Evolutionary conservation across 306 rosid genomes (phyloP), one percentile per base, ranked within the genome.

Genomic region (Trifolium dubium): DNA sequence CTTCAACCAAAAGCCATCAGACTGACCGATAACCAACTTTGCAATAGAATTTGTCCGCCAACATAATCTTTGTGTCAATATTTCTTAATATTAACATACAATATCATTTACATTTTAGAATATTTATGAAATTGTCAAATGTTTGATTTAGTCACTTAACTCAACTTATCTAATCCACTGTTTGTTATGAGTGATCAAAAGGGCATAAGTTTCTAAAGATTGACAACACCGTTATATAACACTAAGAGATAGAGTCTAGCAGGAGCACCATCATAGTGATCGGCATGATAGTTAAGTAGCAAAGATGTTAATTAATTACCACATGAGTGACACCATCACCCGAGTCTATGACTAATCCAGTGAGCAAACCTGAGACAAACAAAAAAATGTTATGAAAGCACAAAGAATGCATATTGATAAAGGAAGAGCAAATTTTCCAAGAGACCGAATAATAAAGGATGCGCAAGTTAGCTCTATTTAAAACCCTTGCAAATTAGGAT

Each of bases 261-360:
- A 49, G n/a, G 17, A 76, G 31, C 55, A 40, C 15, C 62, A 67
- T 50, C 35, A n/a, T 43, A 61, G 53, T 37, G 61, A 13, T 62
- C 76, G 46, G 51, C 71, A 76, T 5, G 30, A 72, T 17, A 79
- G 43, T 14, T 32, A 55, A 64, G 63, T 8, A 39, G 80, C 44
- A 23, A 5, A 73, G 58, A 67, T 67, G 84, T 64, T 68, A 70
- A 59, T 79, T 88, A 88, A 60, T 87, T 94, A 95, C 99, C 99
- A 95, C 99, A 74, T 95, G 99, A 74, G 99, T 95, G 80, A 95
- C 99, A 65, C 99, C 99, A 76, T 95, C 99, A 43, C 99, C 99
- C 3, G 96, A 88, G 84, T 95, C 99, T 35, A 95, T 95, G 75
- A 95, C 98, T 81, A 95, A 80, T 82, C 99, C 99, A 51, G 99